Conservation (phyloP, 2,329 filamentous ascomycete genomes). For the Calonectria leucothoes region DNA sequence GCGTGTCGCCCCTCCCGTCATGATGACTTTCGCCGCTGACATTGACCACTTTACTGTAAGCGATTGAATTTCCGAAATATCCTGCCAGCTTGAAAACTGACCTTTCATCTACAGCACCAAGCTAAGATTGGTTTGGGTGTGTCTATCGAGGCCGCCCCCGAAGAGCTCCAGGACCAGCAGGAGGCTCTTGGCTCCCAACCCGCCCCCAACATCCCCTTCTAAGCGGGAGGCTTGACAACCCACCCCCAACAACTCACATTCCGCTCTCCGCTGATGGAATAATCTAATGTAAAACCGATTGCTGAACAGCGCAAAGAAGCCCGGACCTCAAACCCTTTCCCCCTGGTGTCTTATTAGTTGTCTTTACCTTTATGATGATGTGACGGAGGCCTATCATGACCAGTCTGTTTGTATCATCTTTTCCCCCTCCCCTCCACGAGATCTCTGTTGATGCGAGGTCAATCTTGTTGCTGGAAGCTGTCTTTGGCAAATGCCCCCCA, state of each 20-base stretch:
- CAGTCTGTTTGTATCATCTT: slow-evolving; percentile 23
- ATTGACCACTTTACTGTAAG: slow-evolving; percentile 95
- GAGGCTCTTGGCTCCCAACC: slow-evolving; percentile 66
- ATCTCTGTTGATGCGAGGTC: slow-evolving; percentile 16
- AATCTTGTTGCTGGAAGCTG: neutral
- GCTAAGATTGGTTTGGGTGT: slow-evolving; percentile 96
- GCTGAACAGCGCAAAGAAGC: slow-evolving; percentile 37
- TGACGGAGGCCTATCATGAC: slow-evolving; percentile 16
- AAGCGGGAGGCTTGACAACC: slow-evolving; percentile 47
- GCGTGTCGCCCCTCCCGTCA: slow-evolving; percentile 91
- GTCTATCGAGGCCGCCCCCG: slow-evolving; percentile 86
- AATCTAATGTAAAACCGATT: slow-evolving; percentile 42
- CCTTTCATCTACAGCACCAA: slow-evolving; percentile 74
- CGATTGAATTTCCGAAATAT: slow-evolving; percentile 30
- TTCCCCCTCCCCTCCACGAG: slow-evolving; percentile 13
- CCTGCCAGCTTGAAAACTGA: slow-evolving; percentile 41
- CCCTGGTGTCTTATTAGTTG: slow-evolving; percentile 47
- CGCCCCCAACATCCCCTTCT: slow-evolving; percentile 73
- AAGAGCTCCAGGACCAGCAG: slow-evolving; percentile 89
- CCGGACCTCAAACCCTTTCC: slow-evolving; percentile 32
- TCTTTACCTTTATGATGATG: slow-evolving; percentile 39
- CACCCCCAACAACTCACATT: slow-evolving; percentile 34
- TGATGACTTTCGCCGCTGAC: slow-evolving; percentile 94
- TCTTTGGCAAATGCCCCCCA: neutral
- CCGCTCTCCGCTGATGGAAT: slow-evolving; percentile 37